Percentiles rank a stretch among this genome's conserved stretches.
Evolutionary conservation across 2,329 filamentous ascomycete species (phyloP).

Genomic region (Orbilia blumenaviensis): DNA sequence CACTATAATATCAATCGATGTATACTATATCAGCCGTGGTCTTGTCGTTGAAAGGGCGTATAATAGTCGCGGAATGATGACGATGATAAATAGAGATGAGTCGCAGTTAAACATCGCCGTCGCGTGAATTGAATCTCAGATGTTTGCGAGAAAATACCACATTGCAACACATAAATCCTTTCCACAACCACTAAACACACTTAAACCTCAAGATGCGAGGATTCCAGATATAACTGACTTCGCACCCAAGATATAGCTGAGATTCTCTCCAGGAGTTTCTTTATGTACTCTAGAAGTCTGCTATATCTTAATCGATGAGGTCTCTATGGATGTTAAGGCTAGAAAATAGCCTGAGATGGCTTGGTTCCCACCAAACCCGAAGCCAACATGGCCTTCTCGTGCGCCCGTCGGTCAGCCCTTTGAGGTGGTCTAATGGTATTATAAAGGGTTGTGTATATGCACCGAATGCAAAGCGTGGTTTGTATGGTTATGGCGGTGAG

Average conservation of each 20-base stretch:
- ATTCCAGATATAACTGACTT: neutral
- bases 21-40: neutral
- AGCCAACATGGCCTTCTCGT: conserved; percentile 7
- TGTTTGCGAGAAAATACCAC: conserved; percentile 36
- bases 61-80: neutral
- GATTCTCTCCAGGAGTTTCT: neutral
- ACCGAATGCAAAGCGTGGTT: neutral
- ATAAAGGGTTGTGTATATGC: neutral
- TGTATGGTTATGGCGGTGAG: conserved; percentile 60
- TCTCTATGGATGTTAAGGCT: neutral
- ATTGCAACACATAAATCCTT: conserved; percentile 43
- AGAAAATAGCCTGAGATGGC: neutral
- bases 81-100: conserved; percentile 13
- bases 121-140: conserved; percentile 26
- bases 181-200: neutral
- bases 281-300: neutral
- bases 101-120: neutral
- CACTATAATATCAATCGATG: neutral
- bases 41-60: neutral
- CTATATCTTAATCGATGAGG: conserved; percentile 4
- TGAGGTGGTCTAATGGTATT: neutral
- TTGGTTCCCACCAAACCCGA: neutral
- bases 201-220: neutral
- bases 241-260: too few species aligned
- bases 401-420: neutral